Evolutionary conservation across 164 flowering plant species (phyloP), one percentile per base, ranked within the genome.

Genomic region (Berberis thunbergii): DNA sequence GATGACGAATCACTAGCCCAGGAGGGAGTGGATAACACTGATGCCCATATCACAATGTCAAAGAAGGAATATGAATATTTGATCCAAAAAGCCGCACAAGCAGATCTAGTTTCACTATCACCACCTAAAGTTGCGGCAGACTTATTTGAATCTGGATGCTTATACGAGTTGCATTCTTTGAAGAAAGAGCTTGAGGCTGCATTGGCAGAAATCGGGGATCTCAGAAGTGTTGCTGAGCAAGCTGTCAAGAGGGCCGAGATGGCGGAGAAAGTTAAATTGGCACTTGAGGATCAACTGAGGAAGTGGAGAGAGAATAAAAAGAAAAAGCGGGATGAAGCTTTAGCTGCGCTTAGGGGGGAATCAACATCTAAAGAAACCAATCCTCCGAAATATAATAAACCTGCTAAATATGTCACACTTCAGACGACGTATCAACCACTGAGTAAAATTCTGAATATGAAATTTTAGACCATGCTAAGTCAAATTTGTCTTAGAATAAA

Each of bases 401-500:
- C 50, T 49, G 54, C 69, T 4, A 40, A 59, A 6, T 50, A 7
- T 61, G 72, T 69, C 6, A 64, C 43, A 11, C 10, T 46, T 49
- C 63, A 68, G 2, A 40, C 60, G 9, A 46, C 43, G 3, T 69
- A 76, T 71, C 75, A 65, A 63, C 83, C 95, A 44, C 61, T 84
- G 54, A 79, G 84, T 64, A 80, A 82, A 73, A 75, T 83, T 71
- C 89, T 86, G 13, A 83, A 84, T 69, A 73, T 83, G 78, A 79
- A 81, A 60, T 78, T 81, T 73, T 84, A 80, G 74, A 58, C 43
- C 26, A 26, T 26, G 26, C 26, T 26, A 26, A 26, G 26, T 26
- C 0, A 26, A 26, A 26, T 26, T 26, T 26, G 26, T 26, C 26
- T 26, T 26, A 26, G 26, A 26, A 26, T 26, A 26, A 26, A 26